Percentiles rank a stretch among this genome's conserved stretches.
phyloP scores from a whole-genome alignment of 2,329 filamentous ascomycete genomes.

The Fusarium newnesense region DNA sequence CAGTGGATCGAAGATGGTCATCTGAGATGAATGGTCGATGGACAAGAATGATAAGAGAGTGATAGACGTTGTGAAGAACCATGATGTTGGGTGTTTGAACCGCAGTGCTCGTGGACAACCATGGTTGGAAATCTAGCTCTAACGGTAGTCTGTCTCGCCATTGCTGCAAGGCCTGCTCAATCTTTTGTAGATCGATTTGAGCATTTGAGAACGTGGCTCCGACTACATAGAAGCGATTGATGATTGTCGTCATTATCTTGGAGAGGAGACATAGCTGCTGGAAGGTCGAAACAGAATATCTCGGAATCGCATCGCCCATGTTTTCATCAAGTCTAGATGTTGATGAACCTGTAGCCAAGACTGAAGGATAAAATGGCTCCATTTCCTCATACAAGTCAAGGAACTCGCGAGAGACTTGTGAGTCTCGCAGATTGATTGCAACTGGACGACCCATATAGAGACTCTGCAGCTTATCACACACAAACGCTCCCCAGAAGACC shows the following conservation, averaged over 20 bases:
- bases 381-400: constrained; percentile 15
- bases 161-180: not conserved
- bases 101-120: not conserved
- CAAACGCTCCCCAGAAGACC: constrained; percentile 6
- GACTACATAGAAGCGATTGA: constrained; percentile 14
- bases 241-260: constrained; percentile 11
- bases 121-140: constrained; percentile 5
- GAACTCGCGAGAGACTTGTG: constrained; percentile 3
- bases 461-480: constrained; percentile 56
- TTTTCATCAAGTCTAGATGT: not conserved
- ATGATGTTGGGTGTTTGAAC: constrained; percentile 9
- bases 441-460: constrained; percentile 12
- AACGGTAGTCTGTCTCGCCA: not conserved
- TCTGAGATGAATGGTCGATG: constrained; percentile 18
- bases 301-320: not conserved
- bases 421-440: not conserved
- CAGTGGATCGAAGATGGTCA: not conserved
- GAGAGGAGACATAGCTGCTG: constrained; percentile 14
- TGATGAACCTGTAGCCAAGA: rapidly evolving
- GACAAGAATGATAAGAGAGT: constrained; percentile 1
- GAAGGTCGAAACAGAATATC: constrained; percentile 10
- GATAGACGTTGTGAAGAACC: constrained; percentile 11
- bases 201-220: constrained; percentile 9
- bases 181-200: not conserved
- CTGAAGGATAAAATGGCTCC: not conserved